Evolutionary conservation across 2,329 filamentous ascomycete species (phyloP).

Genomic region (Epichloe coenophiala): DNA sequence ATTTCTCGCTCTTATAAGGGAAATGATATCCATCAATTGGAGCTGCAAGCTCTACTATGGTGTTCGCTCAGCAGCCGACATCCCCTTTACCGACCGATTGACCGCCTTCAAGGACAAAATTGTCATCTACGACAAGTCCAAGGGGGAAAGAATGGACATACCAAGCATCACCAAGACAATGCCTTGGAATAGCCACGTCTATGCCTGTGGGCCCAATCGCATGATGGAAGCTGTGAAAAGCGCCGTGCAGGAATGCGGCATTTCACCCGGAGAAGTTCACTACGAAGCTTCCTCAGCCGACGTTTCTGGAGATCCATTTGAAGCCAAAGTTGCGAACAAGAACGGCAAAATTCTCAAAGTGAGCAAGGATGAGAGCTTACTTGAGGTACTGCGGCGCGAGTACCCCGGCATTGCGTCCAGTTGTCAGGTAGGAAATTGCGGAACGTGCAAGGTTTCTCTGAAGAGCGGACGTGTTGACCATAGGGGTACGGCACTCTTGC

Average conservation of each 20-base stretch:
- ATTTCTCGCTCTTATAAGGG: constrained; percentile 37
- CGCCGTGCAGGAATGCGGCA: constrained; percentile 26
- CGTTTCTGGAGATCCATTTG: constrained; percentile 44
- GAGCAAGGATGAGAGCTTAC: constrained; percentile 32
- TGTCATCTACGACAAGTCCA: constrained; percentile 37
- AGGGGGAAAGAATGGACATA: constrained; percentile 40
- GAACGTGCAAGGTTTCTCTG: constrained; percentile 34
- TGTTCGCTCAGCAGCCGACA: constrained; percentile 35
- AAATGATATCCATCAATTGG: constrained; percentile 30
- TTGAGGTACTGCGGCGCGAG: constrained; percentile 31
- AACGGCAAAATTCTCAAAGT: constrained; percentile 29
- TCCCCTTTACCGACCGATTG: constrained; percentile 41
- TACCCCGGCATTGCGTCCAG: constrained; percentile 32
- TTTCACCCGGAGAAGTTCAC: constrained; percentile 40
- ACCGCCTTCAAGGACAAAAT: constrained; percentile 27
- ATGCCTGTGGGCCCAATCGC: constrained; percentile 44
- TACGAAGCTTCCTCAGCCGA: constrained; percentile 45
- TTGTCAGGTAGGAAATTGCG: constrained; percentile 42
- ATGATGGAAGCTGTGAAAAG: constrained; percentile 39
- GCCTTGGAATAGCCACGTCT: constrained; percentile 42
- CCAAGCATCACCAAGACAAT: constrained; percentile 31
- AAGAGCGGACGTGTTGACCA: constrained; percentile 32
- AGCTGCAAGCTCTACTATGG: constrained; percentile 45
- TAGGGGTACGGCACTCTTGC: constrained; percentile 33
- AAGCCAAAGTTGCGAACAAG: constrained; percentile 34